These are phyloP conservation scores for Pseudoperonospora humuli DNA, from an alignment of 352 stramenopile genomes.

Conservation along the genomic window DNA sequence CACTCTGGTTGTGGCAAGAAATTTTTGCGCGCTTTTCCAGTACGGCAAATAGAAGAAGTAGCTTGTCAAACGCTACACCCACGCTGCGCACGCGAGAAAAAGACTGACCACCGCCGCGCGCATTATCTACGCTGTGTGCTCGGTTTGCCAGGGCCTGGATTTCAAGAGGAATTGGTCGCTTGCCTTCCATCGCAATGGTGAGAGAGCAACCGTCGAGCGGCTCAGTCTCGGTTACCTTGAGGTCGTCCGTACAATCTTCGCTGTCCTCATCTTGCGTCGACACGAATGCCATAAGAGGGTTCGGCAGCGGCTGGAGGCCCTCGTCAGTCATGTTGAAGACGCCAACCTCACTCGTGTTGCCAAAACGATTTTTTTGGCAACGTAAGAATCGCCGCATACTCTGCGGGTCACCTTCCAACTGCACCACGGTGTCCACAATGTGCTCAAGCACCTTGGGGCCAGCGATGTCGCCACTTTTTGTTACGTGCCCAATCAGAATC, in stretches of 20 bases:
- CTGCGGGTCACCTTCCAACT: constrained; percentile 89
- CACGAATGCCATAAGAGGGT: constrained; percentile 80
- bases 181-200: constrained; percentile 91
- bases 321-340: constrained; percentile 92
- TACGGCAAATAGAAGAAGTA: constrained; percentile 92
- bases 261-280: constrained; percentile 26
- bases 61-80: constrained; percentile 82
- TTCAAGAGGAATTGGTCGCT: constrained; percentile 90
- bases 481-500: constrained; percentile 95
- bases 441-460: constrained; percentile 89
- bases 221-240: constrained; percentile 21
- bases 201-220: constrained; percentile 75
- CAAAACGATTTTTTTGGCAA: constrained; percentile 95
- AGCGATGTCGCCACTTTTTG: constrained; percentile 94
- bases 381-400: constrained; percentile 85
- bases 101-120: constrained; percentile 16
- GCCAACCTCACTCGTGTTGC: constrained; percentile 92
- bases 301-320: constrained; percentile 68
- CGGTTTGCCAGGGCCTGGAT: constrained; percentile 89
- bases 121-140: constrained; percentile 29
- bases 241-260: constrained; percentile 18
- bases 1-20: constrained; percentile 67
- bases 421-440: constrained; percentile 93
- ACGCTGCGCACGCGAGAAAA: constrained; percentile 62
- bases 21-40: constrained; percentile 88